A percentile compares a stretch with the other conserved stretches of the same genome.
Conservation (phyloP, 2,329 filamentous ascomycete species). For the Tolypocladium guangdongense region DNA sequence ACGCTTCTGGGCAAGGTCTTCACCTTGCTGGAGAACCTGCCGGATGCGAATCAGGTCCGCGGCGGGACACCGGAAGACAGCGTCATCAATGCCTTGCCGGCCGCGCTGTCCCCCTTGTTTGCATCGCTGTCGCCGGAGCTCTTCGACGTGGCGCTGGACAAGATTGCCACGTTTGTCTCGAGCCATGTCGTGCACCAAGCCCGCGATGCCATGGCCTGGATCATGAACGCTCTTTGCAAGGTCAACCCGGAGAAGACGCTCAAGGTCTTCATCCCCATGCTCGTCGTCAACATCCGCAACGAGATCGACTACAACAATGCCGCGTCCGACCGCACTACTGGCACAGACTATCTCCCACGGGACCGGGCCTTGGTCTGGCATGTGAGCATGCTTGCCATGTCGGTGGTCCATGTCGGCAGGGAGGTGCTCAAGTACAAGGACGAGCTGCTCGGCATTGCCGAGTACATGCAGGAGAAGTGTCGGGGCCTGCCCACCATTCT, state of each 20-base stretch:
- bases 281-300: slow-evolving; percentile 83
- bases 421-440: slow-evolving; percentile 82
- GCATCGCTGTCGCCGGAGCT: slow-evolving; percentile 85
- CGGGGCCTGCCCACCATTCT: slow-evolving; percentile 89
- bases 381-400: slow-evolving; percentile 95
- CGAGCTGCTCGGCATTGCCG: slow-evolving; percentile 80
- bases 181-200: slow-evolving; percentile 96
- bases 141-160: slow-evolving; percentile 84
- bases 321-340: slow-evolving; percentile 86
- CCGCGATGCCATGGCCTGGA: slow-evolving; percentile 96
- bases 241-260: slow-evolving; percentile 89
- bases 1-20: slow-evolving; percentile 91
- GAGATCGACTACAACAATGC: slow-evolving; percentile 97
- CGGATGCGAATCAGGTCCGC: slow-evolving; percentile 77
- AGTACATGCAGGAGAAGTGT: slow-evolving; percentile 95
- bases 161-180: slow-evolving; percentile 82
- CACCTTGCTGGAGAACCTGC: slow-evolving; percentile 86
- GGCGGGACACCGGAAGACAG: slow-evolving; percentile 92
- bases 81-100: slow-evolving; percentile 89
- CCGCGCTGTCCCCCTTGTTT: slow-evolving; percentile 81
- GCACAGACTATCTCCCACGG: slow-evolving; percentile 83
- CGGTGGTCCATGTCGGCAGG: slow-evolving; percentile 86
- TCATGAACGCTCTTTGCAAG: slow-evolving; percentile 92
- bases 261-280: slow-evolving; percentile 79
- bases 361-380: slow-evolving; percentile 95